These are phyloP conservation scores for Cladobotryum mycophilum DNA, from an alignment of 2,329 filamentous ascomycete genomes.

Conservation along the genomic window DNA sequence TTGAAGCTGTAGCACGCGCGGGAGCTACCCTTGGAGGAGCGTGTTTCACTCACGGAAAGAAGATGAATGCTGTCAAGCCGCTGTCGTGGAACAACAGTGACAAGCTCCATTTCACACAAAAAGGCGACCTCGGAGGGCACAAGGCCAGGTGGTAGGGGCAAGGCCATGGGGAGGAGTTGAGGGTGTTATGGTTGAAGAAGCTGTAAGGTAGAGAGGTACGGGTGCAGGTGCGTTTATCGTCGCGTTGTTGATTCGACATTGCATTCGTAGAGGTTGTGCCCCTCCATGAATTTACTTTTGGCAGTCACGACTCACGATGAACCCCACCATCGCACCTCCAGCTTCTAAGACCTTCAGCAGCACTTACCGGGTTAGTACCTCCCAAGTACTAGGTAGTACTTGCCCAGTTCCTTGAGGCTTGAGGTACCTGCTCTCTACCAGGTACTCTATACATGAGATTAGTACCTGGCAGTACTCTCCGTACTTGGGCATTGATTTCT, in stretches of 20 bases:
- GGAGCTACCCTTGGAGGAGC: too few relatives aligned
- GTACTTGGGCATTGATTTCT: too few relatives aligned
- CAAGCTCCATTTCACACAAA: constrained; percentile 93
- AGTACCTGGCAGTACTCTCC: too few relatives aligned
- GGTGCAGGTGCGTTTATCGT: too few relatives aligned
- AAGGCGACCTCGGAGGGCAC: constrained; percentile 88
- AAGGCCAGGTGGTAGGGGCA: constrained; percentile 50
- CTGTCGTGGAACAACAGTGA: constrained; percentile 88
- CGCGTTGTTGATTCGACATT: too few relatives aligned
- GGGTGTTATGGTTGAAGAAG: not conserved
- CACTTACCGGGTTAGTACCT: not conserved
- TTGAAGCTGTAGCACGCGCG: too few relatives aligned
- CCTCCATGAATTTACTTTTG: constrained; percentile 1
- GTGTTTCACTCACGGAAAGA: constrained; percentile 57
- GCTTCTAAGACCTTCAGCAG: not conserved
- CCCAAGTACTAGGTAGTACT: too few relatives aligned
- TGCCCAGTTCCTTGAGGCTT: too few relatives aligned
- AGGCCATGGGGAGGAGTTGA: constrained; percentile 35
- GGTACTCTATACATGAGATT: too few relatives aligned
- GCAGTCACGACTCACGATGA: not conserved
- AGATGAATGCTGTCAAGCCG: constrained; percentile 79
- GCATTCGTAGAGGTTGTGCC: not conserved
- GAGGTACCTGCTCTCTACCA: too few relatives aligned
- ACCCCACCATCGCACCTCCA: not conserved
- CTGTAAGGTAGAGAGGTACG: not conserved